phyloP scores from a whole-genome alignment of 2,329 filamentous ascomycete genomes.

The Cladobotryum protrusum region DNA sequence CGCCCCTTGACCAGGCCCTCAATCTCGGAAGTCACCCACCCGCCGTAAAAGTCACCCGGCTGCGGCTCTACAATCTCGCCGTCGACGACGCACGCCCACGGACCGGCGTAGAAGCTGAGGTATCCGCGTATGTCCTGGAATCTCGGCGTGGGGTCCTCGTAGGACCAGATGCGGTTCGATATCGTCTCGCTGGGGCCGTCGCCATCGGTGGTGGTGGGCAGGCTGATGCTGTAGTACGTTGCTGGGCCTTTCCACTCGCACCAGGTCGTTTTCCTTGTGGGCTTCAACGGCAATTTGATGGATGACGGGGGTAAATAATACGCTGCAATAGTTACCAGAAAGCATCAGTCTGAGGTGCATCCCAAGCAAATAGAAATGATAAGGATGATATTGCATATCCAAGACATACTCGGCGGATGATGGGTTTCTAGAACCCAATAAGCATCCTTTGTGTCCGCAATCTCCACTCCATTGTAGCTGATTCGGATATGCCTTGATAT shows the following conservation, averaged over 20 bases:
- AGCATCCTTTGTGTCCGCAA: conserved; percentile 52
- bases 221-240: conserved; percentile 48
- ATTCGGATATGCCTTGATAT: conserved; percentile 49
- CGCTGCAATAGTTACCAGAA: conserved; percentile 30
- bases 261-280: conserved; percentile 38
- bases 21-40: conserved; percentile 57
- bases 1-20: conserved; percentile 44
- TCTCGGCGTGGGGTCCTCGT: conserved; percentile 44
- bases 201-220: conserved; percentile 21
- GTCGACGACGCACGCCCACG: conserved; percentile 58
- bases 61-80: conserved; percentile 53
- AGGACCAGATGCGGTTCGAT: conserved; percentile 52
- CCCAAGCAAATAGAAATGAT: not conserved
- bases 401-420: conserved; percentile 50
- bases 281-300: conserved; percentile 40
- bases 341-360: not conserved
- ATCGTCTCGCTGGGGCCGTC: conserved; percentile 32
- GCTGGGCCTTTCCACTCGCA: conserved; percentile 59
- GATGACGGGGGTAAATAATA: conserved; percentile 53
- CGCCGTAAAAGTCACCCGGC: conserved; percentile 58
- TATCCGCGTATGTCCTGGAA: conserved; percentile 50
- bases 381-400: not conserved
- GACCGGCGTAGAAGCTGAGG: conserved; percentile 54
- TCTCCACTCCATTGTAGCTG: conserved; percentile 46
- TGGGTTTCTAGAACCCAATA: conserved; percentile 59